Base-by-base conservation (phyloP, 2,329 filamentous ascomycete genomes). In the Diaporthe vaccinii region DNA sequence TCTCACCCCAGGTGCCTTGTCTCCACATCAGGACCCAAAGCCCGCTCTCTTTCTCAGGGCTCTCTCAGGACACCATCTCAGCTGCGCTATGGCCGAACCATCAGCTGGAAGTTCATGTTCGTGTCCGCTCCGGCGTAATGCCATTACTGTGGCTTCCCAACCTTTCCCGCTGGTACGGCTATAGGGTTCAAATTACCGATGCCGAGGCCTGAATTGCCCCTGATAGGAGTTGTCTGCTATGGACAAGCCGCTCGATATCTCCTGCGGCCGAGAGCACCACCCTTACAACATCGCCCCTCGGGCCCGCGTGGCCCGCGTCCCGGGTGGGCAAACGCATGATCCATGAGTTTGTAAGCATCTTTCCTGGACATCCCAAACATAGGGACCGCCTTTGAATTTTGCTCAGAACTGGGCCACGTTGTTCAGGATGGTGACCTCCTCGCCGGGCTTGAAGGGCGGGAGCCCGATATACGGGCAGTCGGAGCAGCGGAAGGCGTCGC, bases 361-460 rank as follows among this genome's bases (percentile, higher is more conserved):
- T n/a, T 41, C 28, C 62, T 15, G 36, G 12, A 65, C 62, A 41
- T 28, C 34, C 62, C 49, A 44, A 58, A 59, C 28, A 28, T 28
- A 22, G 22, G 25, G 14, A 12, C 17, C 1, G 14, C 3, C 25
- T 31, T 41, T 14, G 15, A 31, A 31, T 3, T 22, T 1, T 25
- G 39, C 80, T 84, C 82, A 98, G 82, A 98, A 86, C 86, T 98
- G 96, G 75, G 95, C 91, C 81, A 95, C 91, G 79, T 98, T 95
- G 84, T 97, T 96, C 81, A 98, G 83, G 76, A 99, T 87, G 81
- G 92, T 90, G 69, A 98, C 95, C 86, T 98, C 95, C 87, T 99
- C 96, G 22, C 97, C 97, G 4, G 95, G 95, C 88, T 98, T 98
- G 88, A 99, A 99, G 6, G 97, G 94, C 20, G 97, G 97, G 79